Conservation (phyloP, 2,329 filamentous ascomycete genomes). For the Talaromyces verruculosus region DNA sequence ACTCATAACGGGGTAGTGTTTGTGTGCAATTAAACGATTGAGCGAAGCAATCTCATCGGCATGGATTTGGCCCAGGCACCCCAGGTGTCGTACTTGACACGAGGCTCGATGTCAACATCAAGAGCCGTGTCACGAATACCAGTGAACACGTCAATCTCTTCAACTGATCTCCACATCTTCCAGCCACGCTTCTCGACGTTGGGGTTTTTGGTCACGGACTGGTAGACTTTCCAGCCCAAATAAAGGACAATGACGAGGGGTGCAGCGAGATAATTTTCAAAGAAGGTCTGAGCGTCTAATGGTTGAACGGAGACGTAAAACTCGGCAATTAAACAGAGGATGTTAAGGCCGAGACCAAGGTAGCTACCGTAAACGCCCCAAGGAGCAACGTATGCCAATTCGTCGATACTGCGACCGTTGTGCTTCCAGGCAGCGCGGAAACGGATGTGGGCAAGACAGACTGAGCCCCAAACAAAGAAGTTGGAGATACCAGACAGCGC, state of each 20-base stretch:
- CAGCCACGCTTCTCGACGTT: conserved; percentile 26
- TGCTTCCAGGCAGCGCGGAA: conserved; percentile 62
- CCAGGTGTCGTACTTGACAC: conserved; percentile 28
- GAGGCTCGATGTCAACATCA: conserved; percentile 27
- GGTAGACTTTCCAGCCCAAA: conserved; percentile 41
- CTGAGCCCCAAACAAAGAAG: conserved; percentile 66
- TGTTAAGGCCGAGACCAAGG: conserved; percentile 59
- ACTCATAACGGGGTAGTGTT: background rate
- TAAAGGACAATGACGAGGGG: conserved; percentile 47
- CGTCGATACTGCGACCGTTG: conserved; percentile 61
- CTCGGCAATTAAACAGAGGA: conserved; percentile 56
- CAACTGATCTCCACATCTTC: conserved; percentile 22
- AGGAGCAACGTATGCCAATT: conserved; percentile 62
- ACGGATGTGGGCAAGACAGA: conserved; percentile 67
- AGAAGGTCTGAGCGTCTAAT: conserved; percentile 46
- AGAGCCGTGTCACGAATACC: conserved; percentile 27
- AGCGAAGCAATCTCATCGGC: conserved; percentile 25
- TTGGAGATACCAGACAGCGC: conserved; percentile 63
- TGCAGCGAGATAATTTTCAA: conserved; percentile 49
- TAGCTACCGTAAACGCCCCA: conserved; percentile 64
- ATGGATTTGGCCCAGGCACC: conserved; percentile 26
- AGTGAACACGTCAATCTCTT: conserved; percentile 27
- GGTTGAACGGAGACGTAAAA: conserved; percentile 34
- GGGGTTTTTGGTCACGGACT: conserved; percentile 25
- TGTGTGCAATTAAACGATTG: background rate